phyloP scores from a whole-genome alignment of 805 yeast species.

The Wickerhamomyces queroliae region DNA sequence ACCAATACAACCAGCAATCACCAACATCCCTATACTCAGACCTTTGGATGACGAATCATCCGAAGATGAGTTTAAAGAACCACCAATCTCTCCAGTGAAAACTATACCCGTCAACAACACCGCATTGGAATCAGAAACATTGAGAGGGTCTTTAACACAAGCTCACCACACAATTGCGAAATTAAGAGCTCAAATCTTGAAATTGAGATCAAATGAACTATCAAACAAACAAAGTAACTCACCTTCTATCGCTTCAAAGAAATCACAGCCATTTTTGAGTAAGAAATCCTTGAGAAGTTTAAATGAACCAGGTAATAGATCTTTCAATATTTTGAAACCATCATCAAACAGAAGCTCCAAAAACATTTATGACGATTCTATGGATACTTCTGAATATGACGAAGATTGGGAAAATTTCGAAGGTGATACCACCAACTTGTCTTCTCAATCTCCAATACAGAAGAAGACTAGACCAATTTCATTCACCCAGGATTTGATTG shows the following conservation, averaged over 20 bases:
- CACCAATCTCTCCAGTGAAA: conserved; percentile 29
- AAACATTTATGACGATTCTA: conserved; percentile 15
- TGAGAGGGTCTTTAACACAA: conserved; percentile 56
- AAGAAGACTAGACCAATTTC: conserved; percentile 8
- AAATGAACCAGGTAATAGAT: conserved; percentile 8
- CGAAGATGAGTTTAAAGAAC: conserved; percentile 33
- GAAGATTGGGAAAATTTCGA: conserved; percentile 25
- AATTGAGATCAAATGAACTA: conserved; percentile 21
- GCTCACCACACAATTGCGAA: conserved; percentile 60
- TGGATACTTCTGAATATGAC: conserved; percentile 10
- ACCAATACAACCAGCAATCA: conserved; percentile 10
- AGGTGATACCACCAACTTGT: conserved; percentile 14
- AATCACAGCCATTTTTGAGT: conserved; percentile 3
- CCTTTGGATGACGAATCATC: conserved; percentile 24
- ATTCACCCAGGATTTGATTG: conserved; percentile 12
- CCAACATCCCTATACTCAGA: conserved; percentile 17
- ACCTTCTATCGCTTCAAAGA: conserved; percentile 11
- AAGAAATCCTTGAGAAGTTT: conserved; percentile 8
- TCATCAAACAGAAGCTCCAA: conserved; percentile 19
- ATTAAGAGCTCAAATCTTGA: conserved; percentile 35
- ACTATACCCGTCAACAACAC: conserved; percentile 34
- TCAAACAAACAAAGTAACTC: conserved; percentile 12
- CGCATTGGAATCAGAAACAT: conserved; percentile 58
- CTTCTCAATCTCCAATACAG: conserved; percentile 12
- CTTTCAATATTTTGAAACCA: conserved; percentile 12